These are phyloP conservation scores for Starmera dryadoides DNA, from an alignment of 805 yeast genomes.

Conservation along the genomic window DNA sequence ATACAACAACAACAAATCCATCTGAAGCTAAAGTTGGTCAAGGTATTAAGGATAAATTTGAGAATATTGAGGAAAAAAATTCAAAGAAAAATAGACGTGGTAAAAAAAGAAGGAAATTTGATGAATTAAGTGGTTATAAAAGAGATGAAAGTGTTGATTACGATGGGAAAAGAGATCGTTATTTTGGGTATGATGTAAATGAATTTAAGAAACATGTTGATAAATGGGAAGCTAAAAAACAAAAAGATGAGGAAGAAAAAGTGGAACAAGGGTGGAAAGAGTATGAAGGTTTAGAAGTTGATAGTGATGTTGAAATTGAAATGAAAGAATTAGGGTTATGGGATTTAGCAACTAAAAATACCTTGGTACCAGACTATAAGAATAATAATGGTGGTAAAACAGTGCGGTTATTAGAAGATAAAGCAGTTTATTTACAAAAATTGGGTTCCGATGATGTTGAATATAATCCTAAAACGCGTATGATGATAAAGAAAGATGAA, in stretches of 20 bases:
- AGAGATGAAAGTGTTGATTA: slow-evolving; percentile 34
- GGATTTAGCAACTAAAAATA: slow-evolving; percentile 7
- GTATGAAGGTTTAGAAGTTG: slow-evolving; percentile 14
- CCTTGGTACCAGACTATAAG: slow-evolving; percentile 10
- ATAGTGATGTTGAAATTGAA: slow-evolving; percentile 38
- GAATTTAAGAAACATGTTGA: slow-evolving; percentile 50
- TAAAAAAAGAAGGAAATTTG: slow-evolving; percentile 20
- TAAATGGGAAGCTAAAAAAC: slow-evolving; percentile 37
- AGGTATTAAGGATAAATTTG: slow-evolving; percentile 46
- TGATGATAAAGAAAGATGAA: slow-evolving; percentile 23
- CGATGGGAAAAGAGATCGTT: slow-evolving; percentile 71
- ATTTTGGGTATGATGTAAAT: slow-evolving; percentile 69
- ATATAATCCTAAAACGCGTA: slow-evolving; percentile 49
- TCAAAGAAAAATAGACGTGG: slow-evolving; percentile 8
- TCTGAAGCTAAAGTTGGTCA: slow-evolving; percentile 45
- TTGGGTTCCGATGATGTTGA: slow-evolving; percentile 34
- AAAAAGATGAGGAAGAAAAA: slow-evolving; percentile 11
- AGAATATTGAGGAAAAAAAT: neutral
- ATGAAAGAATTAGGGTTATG: slow-evolving; percentile 31
- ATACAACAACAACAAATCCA: slow-evolving; percentile 29
- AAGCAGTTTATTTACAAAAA: slow-evolving; percentile 60
- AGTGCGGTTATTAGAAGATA: slow-evolving; percentile 65
- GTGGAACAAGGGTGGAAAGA: slow-evolving; percentile 9
- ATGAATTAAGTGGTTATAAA: slow-evolving; percentile 50
- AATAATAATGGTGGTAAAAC: slow-evolving; percentile 33